These are phyloP conservation scores for Trichothecium sympodiale DNA, from an alignment of 2,329 filamentous ascomycete species.

Conservation along the genomic window DNA sequence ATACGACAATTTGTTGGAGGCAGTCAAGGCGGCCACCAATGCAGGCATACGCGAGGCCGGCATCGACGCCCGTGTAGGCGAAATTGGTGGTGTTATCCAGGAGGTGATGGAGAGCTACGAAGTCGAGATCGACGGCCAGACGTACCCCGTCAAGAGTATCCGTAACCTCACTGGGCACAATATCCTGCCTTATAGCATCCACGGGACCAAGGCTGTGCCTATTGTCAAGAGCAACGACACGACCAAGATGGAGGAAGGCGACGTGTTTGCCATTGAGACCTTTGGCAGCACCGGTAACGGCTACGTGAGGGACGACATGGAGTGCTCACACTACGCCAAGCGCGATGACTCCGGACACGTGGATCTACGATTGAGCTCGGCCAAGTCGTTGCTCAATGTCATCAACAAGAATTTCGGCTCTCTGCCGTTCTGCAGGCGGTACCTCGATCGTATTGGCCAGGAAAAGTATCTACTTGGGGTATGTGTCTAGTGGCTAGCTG, in stretches of 20 bases:
- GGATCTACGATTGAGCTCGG: slow-evolving; percentile 66
- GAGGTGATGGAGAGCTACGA: slow-evolving; percentile 92
- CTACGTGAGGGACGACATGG: slow-evolving; percentile 77
- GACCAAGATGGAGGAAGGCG: slow-evolving; percentile 96
- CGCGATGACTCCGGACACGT: slow-evolving; percentile 62
- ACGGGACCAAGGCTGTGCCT: slow-evolving; percentile 85
- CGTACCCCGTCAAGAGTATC: slow-evolving; percentile 72
- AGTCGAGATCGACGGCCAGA: slow-evolving; percentile 69
- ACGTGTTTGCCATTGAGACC: slow-evolving; percentile 91
- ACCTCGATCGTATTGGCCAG: slow-evolving; percentile 84
- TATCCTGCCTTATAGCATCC: slow-evolving; percentile 80
- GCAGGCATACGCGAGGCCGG: slow-evolving; percentile 78
- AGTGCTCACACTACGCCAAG: slow-evolving; percentile 82
- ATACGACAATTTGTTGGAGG: slow-evolving; percentile 63
- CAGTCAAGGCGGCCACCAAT: slow-evolving; percentile 68
- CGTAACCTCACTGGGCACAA: slow-evolving; percentile 84
- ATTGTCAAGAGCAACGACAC: slow-evolving; percentile 82
- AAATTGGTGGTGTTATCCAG: slow-evolving; percentile 75
- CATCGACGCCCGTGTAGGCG: slow-evolving; percentile 80
- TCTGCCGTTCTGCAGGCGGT: slow-evolving; percentile 80
- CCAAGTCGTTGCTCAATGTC: slow-evolving; percentile 72
- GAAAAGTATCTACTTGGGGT: slow-evolving; percentile 90
- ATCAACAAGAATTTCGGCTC: slow-evolving; percentile 97
- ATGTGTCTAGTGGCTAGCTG: slow-evolving; percentile 20
- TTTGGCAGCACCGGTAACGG: slow-evolving; percentile 91